These are phyloP conservation scores for Suillus lakei DNA, from an alignment of 768 basidiomycete genomes.

Conservation along the genomic window DNA sequence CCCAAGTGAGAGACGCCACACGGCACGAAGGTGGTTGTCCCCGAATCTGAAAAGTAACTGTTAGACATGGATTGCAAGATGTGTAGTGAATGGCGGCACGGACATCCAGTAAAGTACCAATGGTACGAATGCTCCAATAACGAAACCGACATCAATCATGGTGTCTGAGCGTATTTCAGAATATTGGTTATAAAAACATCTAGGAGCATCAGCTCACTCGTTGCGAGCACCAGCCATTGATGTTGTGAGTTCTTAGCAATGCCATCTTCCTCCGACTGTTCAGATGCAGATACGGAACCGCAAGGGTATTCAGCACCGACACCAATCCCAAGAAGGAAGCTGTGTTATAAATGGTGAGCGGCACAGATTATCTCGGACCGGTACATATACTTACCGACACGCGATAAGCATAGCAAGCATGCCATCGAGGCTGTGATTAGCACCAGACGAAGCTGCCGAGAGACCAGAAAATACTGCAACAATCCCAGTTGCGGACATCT, in stretches of 20 bases:
- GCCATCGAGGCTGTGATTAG: slow-evolving; percentile 69
- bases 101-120: slow-evolving; percentile 90
- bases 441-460: slow-evolving; percentile 83
- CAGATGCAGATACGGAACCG: slow-evolving; percentile 86
- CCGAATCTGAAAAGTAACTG: slow-evolving; percentile 58
- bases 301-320: slow-evolving; percentile 91
- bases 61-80: slow-evolving; percentile 5
- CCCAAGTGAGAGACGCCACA: slow-evolving; percentile 88
- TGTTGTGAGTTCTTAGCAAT: slow-evolving; percentile 84
- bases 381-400: slow-evolving; percentile 58
- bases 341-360: slow-evolving; percentile 27
- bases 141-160: slow-evolving; percentile 89
- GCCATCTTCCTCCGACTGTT: slow-evolving; percentile 84
- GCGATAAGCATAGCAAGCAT: slow-evolving; percentile 79
- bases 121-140: slow-evolving; percentile 79
- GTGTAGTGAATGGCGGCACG: slow-evolving; percentile 26
- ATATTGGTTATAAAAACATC: slow-evolving; percentile 6
- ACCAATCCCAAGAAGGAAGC: slow-evolving; percentile 89
- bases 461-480: slow-evolving; percentile 84
- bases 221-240: slow-evolving; percentile 86
- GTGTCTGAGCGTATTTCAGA: slow-evolving; percentile 48
- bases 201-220: slow-evolving; percentile 57
- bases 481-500: slow-evolving; percentile 85
- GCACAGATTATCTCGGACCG: neutral
- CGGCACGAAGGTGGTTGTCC: slow-evolving; percentile 76